Conservation (phyloP, 1,284 basidiomycete genomes). For the Somion occarium region DNA sequence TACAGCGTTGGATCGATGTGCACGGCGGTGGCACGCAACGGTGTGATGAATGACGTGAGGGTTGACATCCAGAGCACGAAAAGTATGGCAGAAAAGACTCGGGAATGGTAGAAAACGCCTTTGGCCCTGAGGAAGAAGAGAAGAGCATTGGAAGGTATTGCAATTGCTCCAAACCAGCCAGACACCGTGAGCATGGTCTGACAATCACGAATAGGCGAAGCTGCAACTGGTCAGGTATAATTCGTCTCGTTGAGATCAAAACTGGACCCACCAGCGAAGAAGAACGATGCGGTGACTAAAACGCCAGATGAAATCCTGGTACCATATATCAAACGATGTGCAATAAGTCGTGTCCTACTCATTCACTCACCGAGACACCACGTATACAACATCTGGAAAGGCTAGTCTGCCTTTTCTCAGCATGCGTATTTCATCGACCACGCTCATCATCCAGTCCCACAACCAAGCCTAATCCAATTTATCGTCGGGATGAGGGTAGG, state of each 20-base stretch:
- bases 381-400: conserved; percentile 9
- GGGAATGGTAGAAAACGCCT: conserved; percentile 5
- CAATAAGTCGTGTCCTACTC: not conserved
- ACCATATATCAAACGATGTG: not conserved
- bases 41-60: not conserved
- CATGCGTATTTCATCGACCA: conserved; percentile 3
- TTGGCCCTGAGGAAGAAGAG: conserved; percentile 7
- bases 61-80: conserved; percentile 5
- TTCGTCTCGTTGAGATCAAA: not conserved
- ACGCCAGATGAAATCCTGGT: not conserved
- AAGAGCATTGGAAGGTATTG: conserved; percentile 4
- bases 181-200: conserved; percentile 4
- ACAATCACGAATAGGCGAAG: not conserved
- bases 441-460: conserved; percentile 7
- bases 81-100: not conserved
- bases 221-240: not conserved
- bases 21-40: conserved; percentile 2
- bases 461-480: conserved; percentile 10
- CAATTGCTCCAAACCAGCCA: conserved; percentile 5
- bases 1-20: conserved; percentile 5
- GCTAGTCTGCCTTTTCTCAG: not conserved
- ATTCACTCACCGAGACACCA: conserved; percentile 10
- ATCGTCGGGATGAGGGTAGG: too few species aligned
- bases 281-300: not conserved
- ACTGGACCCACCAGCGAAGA: not conserved